Evolutionary conservation across 352 stramenopile genomes (phyloP), one percentile per base, ranked within the genome.

Genomic region (Phytophthora quininea): DNA sequence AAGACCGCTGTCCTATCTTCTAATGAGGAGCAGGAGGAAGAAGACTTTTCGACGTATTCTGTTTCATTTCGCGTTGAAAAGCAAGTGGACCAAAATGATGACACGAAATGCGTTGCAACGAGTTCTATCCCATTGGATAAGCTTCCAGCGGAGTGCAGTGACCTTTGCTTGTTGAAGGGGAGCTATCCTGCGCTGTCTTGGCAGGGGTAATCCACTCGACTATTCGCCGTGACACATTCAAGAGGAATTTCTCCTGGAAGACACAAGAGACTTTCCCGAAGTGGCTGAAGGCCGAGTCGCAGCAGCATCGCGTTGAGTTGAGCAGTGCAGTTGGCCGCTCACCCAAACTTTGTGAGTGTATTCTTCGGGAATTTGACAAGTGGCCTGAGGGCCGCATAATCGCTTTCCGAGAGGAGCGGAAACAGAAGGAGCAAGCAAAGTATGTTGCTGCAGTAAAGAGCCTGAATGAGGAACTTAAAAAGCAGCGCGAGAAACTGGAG

Each of bases 11-110:
- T 73, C 52, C 11, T 14, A 12, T 30, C 10, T 62, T 64, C 40
- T 3, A 24, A 24, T 24, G 46, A 58, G 47, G 42, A 54, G 10
- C 56, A 57, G 6, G 40, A 63, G 33, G 64, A 74, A 11, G 58
- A 71, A 47, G 65, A 69, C 27, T 52, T 76, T 54, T 71, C 46
- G 14, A 71, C 64, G 4, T 74, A 71, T 37, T 77, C 70, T 7
- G 72, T 77, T 8, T 58, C 74, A 54, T 71, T 88, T 76, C 47
- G n/a, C n/a, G 69, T 78, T 37, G 69, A 88, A 14, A 70, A 87
- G 62, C 76, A 91, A 64, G 76, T 80, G n/a, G 69, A 87, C 0
- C 57, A 67, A n/a, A 54, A 81, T 4, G 83, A 92, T 53, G 73
- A 77, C 30, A 68, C 60, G 4, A 14, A 62, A 10, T 80, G 73